phyloP scores from a whole-genome alignment of 768 basidiomycete genomes.

The Pisolithus marmoratus region DNA sequence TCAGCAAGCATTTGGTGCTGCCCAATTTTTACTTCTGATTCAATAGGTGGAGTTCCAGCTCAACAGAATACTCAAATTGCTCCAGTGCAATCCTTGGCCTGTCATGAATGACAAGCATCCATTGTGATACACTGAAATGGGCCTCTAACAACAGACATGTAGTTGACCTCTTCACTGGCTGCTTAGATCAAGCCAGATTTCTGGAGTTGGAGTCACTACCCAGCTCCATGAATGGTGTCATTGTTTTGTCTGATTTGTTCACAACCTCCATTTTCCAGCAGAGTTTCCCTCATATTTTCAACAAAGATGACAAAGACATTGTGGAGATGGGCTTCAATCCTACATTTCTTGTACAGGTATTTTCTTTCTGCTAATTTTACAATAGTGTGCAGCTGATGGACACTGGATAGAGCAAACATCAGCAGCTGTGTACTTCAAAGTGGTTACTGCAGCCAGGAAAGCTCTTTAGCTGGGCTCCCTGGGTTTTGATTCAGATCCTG shows the following conservation, averaged over 20 bases:
- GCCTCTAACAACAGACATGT: conserved; percentile 93
- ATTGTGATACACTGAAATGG: conserved; percentile 90
- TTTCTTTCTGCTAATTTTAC: conserved; percentile 4
- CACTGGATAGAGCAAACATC: conserved; percentile 70
- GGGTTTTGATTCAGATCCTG: too few relatives aligned
- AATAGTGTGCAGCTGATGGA: conserved; percentile 2
- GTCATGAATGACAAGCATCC: too few relatives aligned
- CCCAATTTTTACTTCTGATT: conserved; percentile 90
- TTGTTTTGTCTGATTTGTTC: conserved; percentile 94
- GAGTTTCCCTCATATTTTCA: conserved; percentile 89
- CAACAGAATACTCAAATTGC: conserved; percentile 83
- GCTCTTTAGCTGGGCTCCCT: too few relatives aligned
- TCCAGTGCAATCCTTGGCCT: too few relatives aligned
- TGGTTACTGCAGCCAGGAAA: too few relatives aligned
- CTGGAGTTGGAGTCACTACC: conserved; percentile 95
- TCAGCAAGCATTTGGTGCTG: conserved; percentile 74
- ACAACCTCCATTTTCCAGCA: conserved; percentile 99
- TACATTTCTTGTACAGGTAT: conserved; percentile 93
- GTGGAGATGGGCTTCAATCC: conserved; percentile 99
- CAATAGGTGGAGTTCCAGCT: conserved; percentile 96
- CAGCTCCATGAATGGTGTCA: conserved; percentile 94
- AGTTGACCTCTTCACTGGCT: conserved; percentile 93
- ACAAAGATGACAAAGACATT: conserved; percentile 90
- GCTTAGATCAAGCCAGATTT: conserved; percentile 94
- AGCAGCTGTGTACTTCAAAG: too few relatives aligned